Evolutionary conservation across 768 basidiomycete species (phyloP).

Genomic region (Daedaleopsis nitida): DNA sequence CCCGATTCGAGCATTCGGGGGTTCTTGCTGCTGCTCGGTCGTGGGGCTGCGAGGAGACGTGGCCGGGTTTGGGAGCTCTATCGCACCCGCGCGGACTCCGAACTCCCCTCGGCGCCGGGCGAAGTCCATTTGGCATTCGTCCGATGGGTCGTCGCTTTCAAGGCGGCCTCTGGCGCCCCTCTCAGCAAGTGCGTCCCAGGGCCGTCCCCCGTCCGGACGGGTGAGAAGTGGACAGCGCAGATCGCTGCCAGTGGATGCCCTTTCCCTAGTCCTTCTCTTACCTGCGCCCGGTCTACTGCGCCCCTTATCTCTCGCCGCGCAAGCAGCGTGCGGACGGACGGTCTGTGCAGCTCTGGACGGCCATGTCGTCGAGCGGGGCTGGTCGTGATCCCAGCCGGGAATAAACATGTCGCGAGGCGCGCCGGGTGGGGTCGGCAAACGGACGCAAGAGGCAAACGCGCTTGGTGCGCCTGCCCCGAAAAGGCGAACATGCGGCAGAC

Average conservation of each 20-base stretch:
- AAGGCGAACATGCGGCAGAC: conserved; percentile 37
- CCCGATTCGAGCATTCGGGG: conserved; percentile 17
- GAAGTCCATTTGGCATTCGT: conserved; percentile 13
- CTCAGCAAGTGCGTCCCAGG: conserved; percentile 10
- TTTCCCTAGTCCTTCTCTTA: conserved; percentile 10
- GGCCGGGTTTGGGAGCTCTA: conserved; percentile 15
- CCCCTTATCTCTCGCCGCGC: conserved; percentile 19
- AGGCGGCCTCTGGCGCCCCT: conserved; percentile 8
- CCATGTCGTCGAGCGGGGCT: not conserved
- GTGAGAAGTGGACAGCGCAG: conserved; percentile 13
- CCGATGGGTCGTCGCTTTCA: conserved; percentile 19
- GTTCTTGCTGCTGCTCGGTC: conserved; percentile 4
- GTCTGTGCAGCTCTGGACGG: not conserved
- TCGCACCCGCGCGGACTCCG: conserved; percentile 14
- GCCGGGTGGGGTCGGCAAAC: conserved; percentile 19
- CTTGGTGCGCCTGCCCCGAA: conserved; percentile 31
- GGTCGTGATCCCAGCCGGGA: conserved; percentile 6
- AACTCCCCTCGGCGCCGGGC: conserved; percentile 7
- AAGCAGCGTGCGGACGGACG: not conserved
- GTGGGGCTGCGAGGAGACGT: conserved; percentile 1
- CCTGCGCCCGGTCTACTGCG: conserved; percentile 14
- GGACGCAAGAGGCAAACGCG: conserved; percentile 18
- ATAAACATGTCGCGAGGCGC: conserved; percentile 8
- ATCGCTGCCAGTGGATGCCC: conserved; percentile 8
- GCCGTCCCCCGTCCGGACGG: too few relatives aligned